phyloP scores from a whole-genome alignment of 345 rosid species.

The Noccaea bulbosa region DNA sequence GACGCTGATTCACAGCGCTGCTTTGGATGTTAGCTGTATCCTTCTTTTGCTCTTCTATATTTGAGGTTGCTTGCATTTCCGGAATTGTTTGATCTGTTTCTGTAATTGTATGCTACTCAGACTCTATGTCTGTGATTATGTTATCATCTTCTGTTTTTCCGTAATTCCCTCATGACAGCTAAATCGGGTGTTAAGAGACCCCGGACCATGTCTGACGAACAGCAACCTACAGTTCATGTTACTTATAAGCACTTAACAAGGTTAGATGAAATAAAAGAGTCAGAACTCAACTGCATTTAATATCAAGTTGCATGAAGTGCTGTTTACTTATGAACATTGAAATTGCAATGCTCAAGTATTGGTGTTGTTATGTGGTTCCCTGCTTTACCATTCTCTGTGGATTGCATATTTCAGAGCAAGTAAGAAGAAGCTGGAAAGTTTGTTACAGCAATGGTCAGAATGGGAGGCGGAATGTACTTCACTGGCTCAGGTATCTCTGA shows the following conservation, averaged over 20 bases:
- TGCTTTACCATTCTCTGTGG: constrained; percentile 10
- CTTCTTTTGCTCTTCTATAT: constrained; percentile 44
- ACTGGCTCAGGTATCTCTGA: constrained; percentile 52
- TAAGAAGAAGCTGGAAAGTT: constrained; percentile 77
- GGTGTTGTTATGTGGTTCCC: background rate
- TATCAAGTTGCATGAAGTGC: constrained; percentile 18
- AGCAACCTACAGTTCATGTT: constrained; percentile 79
- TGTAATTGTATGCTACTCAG: constrained; percentile 12
- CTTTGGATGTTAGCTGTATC: constrained; percentile 65
- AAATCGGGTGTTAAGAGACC: constrained; percentile 67
- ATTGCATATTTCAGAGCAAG: constrained; percentile 67
- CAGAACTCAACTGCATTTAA: constrained; percentile 1
- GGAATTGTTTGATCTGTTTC: background rate
- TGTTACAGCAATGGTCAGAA: constrained; percentile 90
- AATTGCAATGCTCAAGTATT: background rate
- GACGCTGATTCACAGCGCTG: constrained; percentile 32
- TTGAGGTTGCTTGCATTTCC: constrained; percentile 21
- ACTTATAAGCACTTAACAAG: constrained; percentile 69
- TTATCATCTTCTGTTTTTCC: constrained; percentile 44
- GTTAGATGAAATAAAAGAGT: constrained; percentile 45
- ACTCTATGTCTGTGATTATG: constrained; percentile 21
- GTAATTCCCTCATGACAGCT: constrained; percentile 58
- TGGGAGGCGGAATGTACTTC: constrained; percentile 75
- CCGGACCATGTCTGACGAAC: constrained; percentile 51
- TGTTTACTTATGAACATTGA: constrained; percentile 19